phyloP scores from a whole-genome alignment of 306 rosid genomes.

The Parietaria judaica region DNA sequence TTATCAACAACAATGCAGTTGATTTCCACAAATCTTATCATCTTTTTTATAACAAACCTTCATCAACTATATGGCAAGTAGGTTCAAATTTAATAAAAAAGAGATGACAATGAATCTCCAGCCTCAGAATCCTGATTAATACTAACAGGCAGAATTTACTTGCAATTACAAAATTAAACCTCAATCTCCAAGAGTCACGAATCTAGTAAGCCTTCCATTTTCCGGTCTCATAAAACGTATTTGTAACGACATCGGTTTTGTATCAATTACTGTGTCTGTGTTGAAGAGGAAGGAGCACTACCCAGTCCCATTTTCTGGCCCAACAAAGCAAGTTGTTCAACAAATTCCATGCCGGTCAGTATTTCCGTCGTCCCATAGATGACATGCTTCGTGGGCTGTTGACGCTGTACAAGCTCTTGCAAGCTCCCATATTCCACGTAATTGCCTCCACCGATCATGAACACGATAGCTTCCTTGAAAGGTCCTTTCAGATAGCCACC shows the following conservation, averaged over 20 bases:
- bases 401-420: conserved; percentile 69
- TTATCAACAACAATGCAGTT: too few relatives aligned
- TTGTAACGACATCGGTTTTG: conserved; percentile 2
- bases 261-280: conserved; percentile 34
- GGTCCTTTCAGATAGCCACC: conserved; percentile 81
- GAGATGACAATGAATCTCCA: conserved; percentile 17
- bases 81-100: neutral
- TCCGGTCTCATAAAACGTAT: conserved; percentile 10
- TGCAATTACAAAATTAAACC: conserved; percentile 16
- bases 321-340: conserved; percentile 73
- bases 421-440: conserved; percentile 85
- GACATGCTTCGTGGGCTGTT: conserved; percentile 80
- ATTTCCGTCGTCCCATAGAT: conserved; percentile 86
- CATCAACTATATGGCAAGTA: too few relatives aligned
- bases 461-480: conserved; percentile 85
- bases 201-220: conserved; percentile 13
- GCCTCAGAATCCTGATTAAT: conserved; percentile 9
- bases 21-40: too few relatives aligned
- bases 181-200: conserved; percentile 11
- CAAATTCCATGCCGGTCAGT: conserved; percentile 86
- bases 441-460: conserved; percentile 98
- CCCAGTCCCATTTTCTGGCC: conserved; percentile 97
- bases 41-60: too few relatives aligned
- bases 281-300: conserved; percentile 29
- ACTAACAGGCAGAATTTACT: conserved; percentile 17